These are phyloP conservation scores for Penicillium cinerascens DNA, from an alignment of 495 filamentous ascomycete species.

Conservation along the genomic window DNA sequence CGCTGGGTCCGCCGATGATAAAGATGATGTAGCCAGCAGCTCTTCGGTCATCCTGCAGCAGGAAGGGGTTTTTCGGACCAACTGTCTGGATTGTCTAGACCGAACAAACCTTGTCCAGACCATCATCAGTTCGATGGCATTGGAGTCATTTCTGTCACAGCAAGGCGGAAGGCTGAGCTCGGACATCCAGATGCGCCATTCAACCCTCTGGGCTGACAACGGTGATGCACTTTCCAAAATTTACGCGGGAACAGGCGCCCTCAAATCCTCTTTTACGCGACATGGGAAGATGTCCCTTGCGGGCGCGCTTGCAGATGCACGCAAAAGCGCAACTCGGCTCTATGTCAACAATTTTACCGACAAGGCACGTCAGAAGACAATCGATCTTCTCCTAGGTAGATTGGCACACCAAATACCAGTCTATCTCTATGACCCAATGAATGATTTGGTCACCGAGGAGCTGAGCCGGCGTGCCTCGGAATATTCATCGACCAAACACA, in stretches of 20 bases:
- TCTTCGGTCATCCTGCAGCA: slow-evolving; percentile 79
- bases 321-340: slow-evolving; percentile 87
- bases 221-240: slow-evolving; percentile 92
- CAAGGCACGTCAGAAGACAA: slow-evolving; percentile 87
- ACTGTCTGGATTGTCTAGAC: slow-evolving; percentile 94
- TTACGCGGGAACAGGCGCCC: slow-evolving; percentile 91
- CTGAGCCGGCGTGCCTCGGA: slow-evolving; percentile 56
- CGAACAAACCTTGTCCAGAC: slow-evolving; percentile 96
- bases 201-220: slow-evolving; percentile 96
- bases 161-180: slow-evolving; percentile 59
- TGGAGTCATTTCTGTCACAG: slow-evolving; percentile 74
- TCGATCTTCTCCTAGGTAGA: slow-evolving; percentile 84
- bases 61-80: slow-evolving; percentile 91
- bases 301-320: slow-evolving; percentile 88
- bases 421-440: slow-evolving; percentile 87
- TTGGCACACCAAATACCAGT: slow-evolving; percentile 80
- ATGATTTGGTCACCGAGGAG: slow-evolving; percentile 79
- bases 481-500: slow-evolving; percentile 49
- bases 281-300: slow-evolving; percentile 94
- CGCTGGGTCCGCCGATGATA: slow-evolving; percentile 16
- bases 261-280: slow-evolving; percentile 95
- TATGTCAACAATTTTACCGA: slow-evolving; percentile 98
- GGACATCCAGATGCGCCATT: slow-evolving; percentile 89
- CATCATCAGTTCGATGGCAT: slow-evolving; percentile 85
- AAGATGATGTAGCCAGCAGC: slow-evolving; percentile 33